Conservation (phyloP, 352 stramenopile genomes). For the Globisporangium emineosum region DNA sequence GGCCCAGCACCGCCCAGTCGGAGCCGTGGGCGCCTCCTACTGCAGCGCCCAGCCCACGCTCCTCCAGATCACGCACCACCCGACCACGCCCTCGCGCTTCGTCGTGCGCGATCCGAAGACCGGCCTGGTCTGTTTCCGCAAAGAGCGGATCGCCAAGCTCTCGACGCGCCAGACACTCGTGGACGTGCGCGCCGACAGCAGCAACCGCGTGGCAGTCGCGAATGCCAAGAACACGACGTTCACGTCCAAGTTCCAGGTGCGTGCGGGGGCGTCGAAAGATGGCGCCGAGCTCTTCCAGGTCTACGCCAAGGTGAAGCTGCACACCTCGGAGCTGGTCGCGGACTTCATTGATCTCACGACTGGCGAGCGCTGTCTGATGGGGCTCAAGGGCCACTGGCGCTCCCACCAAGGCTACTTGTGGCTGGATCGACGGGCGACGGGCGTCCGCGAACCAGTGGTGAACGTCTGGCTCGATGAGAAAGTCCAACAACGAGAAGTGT, state of each 20-base stretch:
- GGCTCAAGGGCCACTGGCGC: constrained; percentile 4
- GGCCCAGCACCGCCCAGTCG: background rate
- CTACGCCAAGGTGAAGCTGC: constrained; percentile 5
- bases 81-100: background rate
- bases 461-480: constrained; percentile 3
- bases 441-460: background rate
- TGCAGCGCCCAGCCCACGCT: background rate
- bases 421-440: constrained; percentile 1
- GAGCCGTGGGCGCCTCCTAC: background rate
- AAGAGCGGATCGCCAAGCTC: background rate
- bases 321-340: background rate
- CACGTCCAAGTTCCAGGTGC: constrained; percentile 1
- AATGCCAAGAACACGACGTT: constrained; percentile 4
- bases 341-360: background rate
- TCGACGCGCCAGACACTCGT: background rate
- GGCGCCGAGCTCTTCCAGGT: constrained; percentile 7
- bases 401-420: background rate
- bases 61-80: background rate
- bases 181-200: background rate
- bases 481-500: constrained; percentile 1
- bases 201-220: background rate
- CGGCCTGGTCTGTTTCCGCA: background rate
- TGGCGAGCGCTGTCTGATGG: background rate
- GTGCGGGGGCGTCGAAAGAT: background rate
- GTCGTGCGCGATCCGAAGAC: background rate